These are phyloP conservation scores for Citrus mangshanensis DNA, from an alignment of 345 rosid species.

Conservation along the genomic window DNA sequence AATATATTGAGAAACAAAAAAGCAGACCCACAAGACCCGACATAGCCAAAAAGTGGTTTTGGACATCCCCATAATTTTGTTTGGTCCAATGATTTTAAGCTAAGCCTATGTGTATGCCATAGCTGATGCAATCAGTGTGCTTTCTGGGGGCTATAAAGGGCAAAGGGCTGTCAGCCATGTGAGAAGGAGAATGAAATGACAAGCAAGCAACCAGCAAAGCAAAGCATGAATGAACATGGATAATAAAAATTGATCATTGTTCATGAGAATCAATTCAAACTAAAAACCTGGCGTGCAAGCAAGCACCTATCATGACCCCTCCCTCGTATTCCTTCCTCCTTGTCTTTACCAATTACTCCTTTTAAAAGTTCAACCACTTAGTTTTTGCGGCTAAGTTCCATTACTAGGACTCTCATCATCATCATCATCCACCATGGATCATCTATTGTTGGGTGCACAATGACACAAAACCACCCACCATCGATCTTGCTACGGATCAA, in stretches of 20 bases:
- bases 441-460: no score
- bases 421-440: not conserved
- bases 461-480: no score
- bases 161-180: constrained; percentile 50
- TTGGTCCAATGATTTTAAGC: constrained; percentile 16
- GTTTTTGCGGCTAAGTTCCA: not conserved
- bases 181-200: constrained; percentile 23
- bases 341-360: constrained; percentile 24
- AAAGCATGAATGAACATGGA: not conserved
- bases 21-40: constrained; percentile 2
- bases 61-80: constrained; percentile 24
- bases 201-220: not conserved
- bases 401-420: not conserved
- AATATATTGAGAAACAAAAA: not conserved
- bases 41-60: constrained; percentile 2
- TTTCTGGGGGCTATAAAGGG: constrained; percentile 8
- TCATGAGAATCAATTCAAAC: not conserved
- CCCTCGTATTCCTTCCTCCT: constrained; percentile 23
- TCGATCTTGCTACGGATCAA: no score
- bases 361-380: not conserved
- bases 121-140: constrained; percentile 25
- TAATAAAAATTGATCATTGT: not conserved
- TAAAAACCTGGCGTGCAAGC: constrained; percentile 51
- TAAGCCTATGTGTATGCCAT: constrained; percentile 3
- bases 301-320: constrained; percentile 17